A percentile compares a stretch with the other conserved stretches of the same genome.
phyloP scores from a whole-genome alignment of 192 early-diverging fungal species.

The Linnemannia exigua region DNA sequence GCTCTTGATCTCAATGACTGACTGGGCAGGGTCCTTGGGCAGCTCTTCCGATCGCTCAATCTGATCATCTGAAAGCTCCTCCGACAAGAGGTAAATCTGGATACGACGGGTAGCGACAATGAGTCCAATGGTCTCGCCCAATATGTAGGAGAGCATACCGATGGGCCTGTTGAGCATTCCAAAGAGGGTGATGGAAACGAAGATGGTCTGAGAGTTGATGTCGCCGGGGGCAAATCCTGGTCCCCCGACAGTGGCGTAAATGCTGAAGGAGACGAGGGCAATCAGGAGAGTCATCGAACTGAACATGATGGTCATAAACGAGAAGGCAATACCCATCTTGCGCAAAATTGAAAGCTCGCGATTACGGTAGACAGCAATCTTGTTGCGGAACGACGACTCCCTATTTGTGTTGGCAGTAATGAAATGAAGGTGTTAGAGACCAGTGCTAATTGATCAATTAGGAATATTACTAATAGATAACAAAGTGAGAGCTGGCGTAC shows the following conservation, averaged over 20 bases:
- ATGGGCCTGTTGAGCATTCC: constrained; percentile 42
- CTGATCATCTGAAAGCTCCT: constrained; percentile 22
- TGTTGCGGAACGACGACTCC: constrained; percentile 25
- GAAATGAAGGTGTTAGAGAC: background rate
- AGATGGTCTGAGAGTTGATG: constrained; percentile 37
- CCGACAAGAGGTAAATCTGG: constrained; percentile 21
- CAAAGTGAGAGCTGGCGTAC: background rate
- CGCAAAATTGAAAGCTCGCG: constrained; percentile 26
- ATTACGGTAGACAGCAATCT: constrained; percentile 18
- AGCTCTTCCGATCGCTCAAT: constrained; percentile 1
- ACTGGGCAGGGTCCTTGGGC: background rate
- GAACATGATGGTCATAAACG: constrained; percentile 31
- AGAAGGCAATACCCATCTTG: constrained; percentile 37
- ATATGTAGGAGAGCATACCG: constrained; percentile 26
- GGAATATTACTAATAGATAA: too few relatives aligned
- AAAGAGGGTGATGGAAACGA: constrained; percentile 36
- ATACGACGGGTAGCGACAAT: constrained; percentile 34
- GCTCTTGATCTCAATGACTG: constrained; percentile 23
- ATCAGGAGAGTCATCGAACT: constrained; percentile 35
- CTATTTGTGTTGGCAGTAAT: background rate
- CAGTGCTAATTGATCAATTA: background rate
- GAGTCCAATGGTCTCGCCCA: constrained; percentile 13
- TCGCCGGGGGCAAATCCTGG: constrained; percentile 24
- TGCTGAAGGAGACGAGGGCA: constrained; percentile 35
- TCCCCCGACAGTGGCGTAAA: constrained; percentile 39